Evolutionary conservation across 306 rosid species (phyloP), one percentile per base, ranked within the genome.

Genomic region (Rubus idaeus): DNA sequence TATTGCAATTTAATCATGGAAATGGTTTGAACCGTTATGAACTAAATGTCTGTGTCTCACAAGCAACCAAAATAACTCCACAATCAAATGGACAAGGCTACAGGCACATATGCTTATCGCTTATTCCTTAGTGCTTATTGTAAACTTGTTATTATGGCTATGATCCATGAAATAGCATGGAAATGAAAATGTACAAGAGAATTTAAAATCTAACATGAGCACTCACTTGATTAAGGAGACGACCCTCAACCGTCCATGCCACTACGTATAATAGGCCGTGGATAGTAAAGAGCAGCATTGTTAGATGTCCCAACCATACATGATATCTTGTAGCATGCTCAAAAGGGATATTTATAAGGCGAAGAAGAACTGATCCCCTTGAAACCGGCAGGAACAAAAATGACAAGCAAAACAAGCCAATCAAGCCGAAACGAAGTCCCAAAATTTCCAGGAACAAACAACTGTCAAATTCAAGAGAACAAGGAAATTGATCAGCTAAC

Each of bases 271-370:
- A 77, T 23, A 92, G 88, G 53, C 97, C 96, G n/a, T 94, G 98
- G 86, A 90, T 81, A 55, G 96, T 90, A 74, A 94, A 94, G 47
- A 94, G 39, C 76, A 78, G 79, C 98, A 94, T 94, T n/a, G 97
- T 92, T 58, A 94, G 95, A 82, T 94, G 98, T 76, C 98, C 98
- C 72, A 92, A 84, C 98, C 98, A 94, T 5, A 94, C 97, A 81
- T 94, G 98, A 79, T 94, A 94, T 76, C 57, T 88, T 35, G 97
- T 78, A 46, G 98, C 98, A 40, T 92, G 97, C 84, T 94, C 98
- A 18, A 92, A 90, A 12, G 98, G 98, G 80, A 94, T 89, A 75
- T 90, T 90, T 76, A 87, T 83, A 6, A 85, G 80, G 60, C 93
- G 93, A 56, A 94, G 93, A 88, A 94, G 97, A 83, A 88, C 89